Evolutionary conservation across 1,139 yeast species (phyloP), one percentile per base, ranked within the genome.

Genomic region (Blastobotrys ciferrii): DNA sequence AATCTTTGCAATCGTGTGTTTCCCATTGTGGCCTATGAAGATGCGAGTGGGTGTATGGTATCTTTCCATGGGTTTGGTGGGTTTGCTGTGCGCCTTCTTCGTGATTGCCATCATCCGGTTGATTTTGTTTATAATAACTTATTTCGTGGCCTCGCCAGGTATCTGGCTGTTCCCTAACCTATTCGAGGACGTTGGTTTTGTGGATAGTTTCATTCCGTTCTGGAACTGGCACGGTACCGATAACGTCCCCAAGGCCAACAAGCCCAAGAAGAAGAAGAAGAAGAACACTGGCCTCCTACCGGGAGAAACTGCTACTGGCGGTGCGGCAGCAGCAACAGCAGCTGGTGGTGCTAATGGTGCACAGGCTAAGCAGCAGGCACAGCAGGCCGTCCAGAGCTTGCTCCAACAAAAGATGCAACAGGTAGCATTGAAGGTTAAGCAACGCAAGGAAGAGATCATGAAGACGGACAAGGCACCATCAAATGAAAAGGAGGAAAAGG

Each of bases 121-220:
- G 62, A 75, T 89, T 45, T 64, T 92, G 33, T 91, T 84, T 63
- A 62, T 82, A 37, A 60, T 87, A 44, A 80, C 94, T 0, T 72
- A 78, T 53, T 73, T 81, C 44, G 74, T 77, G 3, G 69, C 77
- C 48, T 79, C 82, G 15, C 82, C 81, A 31, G 94, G 94, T 4
- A 77, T 94, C 64, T 92, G 99, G 98, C 68, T 92, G 45, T 92
- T 87, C 76, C 99, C 99, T 51, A 92, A 92, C 66, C 74, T 92
- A 64, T 92, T 91, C 69, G 98, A 84, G 53, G 99, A 92, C 64
- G 91, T 95, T 59, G 96, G 98, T 20, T 87, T 94, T 56, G 66
- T 92, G 56, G 98, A 91, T 54, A 85, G 96, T 73, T 92, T 94
- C 73, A 77, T 77, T 57, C 99, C 99, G 1, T 59, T 84, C 5